These are phyloP conservation scores for Madurella mycetomatis DNA, from an alignment of 2,329 filamentous ascomycete species.

Conservation along the genomic window DNA sequence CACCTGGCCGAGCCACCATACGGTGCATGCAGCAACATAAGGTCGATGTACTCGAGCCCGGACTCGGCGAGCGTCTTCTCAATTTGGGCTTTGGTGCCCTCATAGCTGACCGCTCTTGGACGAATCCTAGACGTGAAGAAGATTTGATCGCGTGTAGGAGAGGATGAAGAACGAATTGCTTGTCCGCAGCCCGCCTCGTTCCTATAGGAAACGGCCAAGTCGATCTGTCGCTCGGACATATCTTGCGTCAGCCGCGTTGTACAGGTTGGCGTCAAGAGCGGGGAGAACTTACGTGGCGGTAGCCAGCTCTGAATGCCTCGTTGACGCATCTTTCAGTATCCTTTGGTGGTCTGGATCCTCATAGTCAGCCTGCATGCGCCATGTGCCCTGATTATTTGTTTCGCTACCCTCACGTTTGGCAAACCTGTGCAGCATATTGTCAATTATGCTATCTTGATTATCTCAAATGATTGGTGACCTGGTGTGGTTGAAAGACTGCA, in stretches of 20 bases:
- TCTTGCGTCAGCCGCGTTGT: neutral
- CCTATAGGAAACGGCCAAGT: constrained; percentile 48
- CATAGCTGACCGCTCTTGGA: constrained; percentile 49
- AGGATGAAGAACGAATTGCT: constrained; percentile 35
- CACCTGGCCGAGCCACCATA: constrained; percentile 53
- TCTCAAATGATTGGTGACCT: too few species aligned
- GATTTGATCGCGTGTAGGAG: constrained; percentile 43
- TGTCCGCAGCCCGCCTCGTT: constrained; percentile 49
- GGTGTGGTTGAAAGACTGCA: too few species aligned
- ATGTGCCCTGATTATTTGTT: neutral
- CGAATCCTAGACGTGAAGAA: constrained; percentile 56
- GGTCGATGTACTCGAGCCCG: constrained; percentile 62
- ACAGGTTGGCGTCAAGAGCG: neutral
- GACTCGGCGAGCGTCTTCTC: constrained; percentile 58
- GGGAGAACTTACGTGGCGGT: constrained; percentile 44
- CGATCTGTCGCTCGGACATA: constrained; percentile 36
- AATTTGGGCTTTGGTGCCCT: constrained; percentile 59
- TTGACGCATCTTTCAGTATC: constrained; percentile 37
- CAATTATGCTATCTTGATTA: too few species aligned
- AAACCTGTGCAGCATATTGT: constrained; percentile 37
- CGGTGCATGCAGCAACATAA: constrained; percentile 59
- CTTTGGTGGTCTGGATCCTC: constrained; percentile 18
- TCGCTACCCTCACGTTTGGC: constrained; percentile 42
- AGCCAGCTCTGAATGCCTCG: constrained; percentile 47
- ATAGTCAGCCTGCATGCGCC: neutral